Conservation (phyloP, 2,329 filamentous ascomycete genomes). For the Monilinia fructicola region DNA sequence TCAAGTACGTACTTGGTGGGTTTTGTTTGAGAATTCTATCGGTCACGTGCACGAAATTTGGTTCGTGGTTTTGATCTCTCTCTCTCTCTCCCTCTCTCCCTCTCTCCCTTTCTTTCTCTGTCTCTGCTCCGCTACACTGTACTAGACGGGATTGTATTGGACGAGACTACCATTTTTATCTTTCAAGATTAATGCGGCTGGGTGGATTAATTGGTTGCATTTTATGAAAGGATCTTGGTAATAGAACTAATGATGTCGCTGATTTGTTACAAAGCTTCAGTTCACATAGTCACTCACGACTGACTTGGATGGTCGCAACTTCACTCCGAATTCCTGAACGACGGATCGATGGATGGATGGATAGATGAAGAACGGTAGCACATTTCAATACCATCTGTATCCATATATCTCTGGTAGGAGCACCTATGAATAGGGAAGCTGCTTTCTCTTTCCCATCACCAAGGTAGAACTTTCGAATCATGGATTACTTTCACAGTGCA, state of each 20-base stretch:
- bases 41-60: background rate
- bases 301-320: background rate
- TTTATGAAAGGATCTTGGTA: background rate
- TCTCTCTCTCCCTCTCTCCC: too few species aligned
- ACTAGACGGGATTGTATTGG: too few species aligned
- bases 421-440: background rate
- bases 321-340: background rate
- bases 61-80: background rate
- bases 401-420: background rate
- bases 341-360: background rate
- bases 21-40: too few species aligned
- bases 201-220: background rate
- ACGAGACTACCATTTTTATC: too few species aligned
- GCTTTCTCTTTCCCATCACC: too few species aligned
- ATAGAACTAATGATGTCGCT: background rate
- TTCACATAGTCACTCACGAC: background rate
- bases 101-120: too few species aligned
- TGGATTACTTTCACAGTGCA: conserved; percentile 31
- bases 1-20: background rate
- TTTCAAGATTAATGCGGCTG: background rate
- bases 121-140: too few species aligned
- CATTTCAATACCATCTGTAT: background rate
- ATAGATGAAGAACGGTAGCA: background rate
- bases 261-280: background rate
- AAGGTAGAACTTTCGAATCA: conserved; percentile 37